Conservation (phyloP, 2,329 filamentous ascomycete genomes). For the Sclerotinia nivalis region DNA sequence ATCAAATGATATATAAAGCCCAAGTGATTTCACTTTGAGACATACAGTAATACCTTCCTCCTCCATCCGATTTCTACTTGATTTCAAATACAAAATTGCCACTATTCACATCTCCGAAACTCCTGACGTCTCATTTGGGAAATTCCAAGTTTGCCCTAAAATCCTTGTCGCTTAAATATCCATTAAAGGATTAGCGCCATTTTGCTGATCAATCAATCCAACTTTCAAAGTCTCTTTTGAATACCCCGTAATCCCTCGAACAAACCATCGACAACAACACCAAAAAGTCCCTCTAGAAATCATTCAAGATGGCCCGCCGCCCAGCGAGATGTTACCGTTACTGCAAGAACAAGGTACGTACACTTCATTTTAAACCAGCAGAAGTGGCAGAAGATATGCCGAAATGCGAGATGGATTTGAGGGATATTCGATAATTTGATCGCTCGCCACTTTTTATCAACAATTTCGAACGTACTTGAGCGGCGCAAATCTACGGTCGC, state of each 20-base stretch:
- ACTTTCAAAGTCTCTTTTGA: constrained; percentile 23
- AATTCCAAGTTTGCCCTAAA: constrained; percentile 19
- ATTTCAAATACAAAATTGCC: constrained; percentile 18
- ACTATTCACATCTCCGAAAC: constrained; percentile 15
- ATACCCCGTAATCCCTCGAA: constrained; percentile 24
- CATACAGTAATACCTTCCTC: not conserved
- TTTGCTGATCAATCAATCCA: constrained; percentile 18
- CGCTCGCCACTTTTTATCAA: constrained; percentile 24
- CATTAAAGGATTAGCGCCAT: not conserved
- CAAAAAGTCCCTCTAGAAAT: constrained; percentile 54
- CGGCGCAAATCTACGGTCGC: not conserved
- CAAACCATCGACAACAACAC: constrained; percentile 44
- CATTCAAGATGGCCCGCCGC: constrained; percentile 97
- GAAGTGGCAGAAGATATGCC: constrained; percentile 4
- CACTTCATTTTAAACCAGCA: constrained; percentile 12
- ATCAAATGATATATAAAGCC: not conserved
- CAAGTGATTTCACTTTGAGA: constrained; percentile 26
- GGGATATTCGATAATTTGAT: constrained; percentile 10
- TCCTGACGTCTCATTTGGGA: constrained; percentile 10
- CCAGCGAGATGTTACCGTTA: constrained; percentile 99
- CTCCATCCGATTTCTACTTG: not conserved
- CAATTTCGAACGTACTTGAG: not conserved
- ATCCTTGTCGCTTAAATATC: constrained; percentile 24
- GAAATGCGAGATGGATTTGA: constrained; percentile 20
- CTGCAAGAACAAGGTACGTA: constrained; percentile 99